These are phyloP conservation scores for Erysiphe pulchra DNA, from an alignment of 2,329 filamentous ascomycete genomes.

Conservation along the genomic window DNA sequence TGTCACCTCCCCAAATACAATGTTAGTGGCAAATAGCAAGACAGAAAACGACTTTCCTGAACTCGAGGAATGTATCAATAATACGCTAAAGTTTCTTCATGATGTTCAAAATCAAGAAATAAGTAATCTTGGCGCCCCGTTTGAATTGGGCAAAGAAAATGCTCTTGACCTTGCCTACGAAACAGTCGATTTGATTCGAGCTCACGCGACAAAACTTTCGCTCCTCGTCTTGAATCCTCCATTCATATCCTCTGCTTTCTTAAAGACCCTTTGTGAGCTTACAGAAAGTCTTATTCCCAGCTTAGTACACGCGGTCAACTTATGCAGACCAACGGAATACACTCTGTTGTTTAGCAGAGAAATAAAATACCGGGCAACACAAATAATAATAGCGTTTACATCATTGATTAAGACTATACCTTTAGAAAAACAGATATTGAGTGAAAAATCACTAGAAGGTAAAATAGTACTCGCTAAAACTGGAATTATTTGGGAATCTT, in stretches of 20 bases:
- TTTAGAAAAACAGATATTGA: conserved; percentile 26
- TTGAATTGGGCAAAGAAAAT: conserved; percentile 15
- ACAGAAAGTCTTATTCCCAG: conserved; percentile 47
- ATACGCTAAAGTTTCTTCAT: too few relatives aligned
- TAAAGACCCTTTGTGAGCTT: conserved; percentile 45
- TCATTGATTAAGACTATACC: conserved; percentile 34
- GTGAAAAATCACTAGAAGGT: conserved; percentile 21
- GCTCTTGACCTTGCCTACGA: conserved; percentile 45
- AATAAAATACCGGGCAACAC: conserved; percentile 29
- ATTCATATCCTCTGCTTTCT: conserved; percentile 56
- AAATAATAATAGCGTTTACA: conserved; percentile 35
- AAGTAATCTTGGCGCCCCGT: too few relatives aligned
- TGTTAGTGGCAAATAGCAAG: too few relatives aligned
- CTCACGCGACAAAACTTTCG: conserved; percentile 68
- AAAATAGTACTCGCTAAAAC: conserved; percentile 37
- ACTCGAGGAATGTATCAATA: too few relatives aligned
- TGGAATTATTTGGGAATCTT: conserved; percentile 61
- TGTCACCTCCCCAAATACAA: too few relatives aligned
- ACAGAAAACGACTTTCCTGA: too few relatives aligned
- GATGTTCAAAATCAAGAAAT: too few relatives aligned
- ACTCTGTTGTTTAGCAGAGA: conserved; percentile 38
- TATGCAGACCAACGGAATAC: conserved; percentile 34
- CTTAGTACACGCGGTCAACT: conserved; percentile 42
- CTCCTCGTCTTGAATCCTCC: conserved; percentile 69
- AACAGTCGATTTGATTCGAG: conserved; percentile 45